Evolutionary conservation across 1,139 yeast genomes (phyloP).

Genomic region (Taphrina populina): DNA sequence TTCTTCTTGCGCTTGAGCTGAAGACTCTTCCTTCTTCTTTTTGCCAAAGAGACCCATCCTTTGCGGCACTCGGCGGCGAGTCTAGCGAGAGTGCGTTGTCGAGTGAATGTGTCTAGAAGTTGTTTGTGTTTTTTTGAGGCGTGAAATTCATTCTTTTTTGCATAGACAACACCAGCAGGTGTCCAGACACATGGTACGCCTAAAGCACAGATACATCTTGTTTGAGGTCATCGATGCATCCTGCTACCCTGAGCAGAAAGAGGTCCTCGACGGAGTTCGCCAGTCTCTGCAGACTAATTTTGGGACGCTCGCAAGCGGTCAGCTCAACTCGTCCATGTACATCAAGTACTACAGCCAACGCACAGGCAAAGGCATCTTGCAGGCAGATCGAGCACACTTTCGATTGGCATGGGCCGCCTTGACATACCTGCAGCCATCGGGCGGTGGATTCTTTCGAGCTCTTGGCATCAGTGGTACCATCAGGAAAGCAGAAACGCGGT

Average conservation of each 20-base stretch:
- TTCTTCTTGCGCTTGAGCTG: background rate
- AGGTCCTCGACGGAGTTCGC: constrained; percentile 54
- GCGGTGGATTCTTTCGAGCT: constrained; percentile 58
- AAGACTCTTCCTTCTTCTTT: constrained; percentile 21
- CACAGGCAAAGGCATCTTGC: constrained; percentile 80
- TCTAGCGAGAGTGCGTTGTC: no score
- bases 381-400: constrained; percentile 68
- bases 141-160: no score
- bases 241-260: constrained; percentile 48
- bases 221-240: constrained; percentile 63
- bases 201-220: constrained; percentile 77
- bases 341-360: constrained; percentile 77
- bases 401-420: constrained; percentile 68
- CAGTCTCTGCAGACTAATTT: constrained; percentile 54
- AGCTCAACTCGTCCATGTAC: constrained; percentile 46
- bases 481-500: constrained; percentile 66
- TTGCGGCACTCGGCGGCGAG: no score
- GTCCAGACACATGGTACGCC: constrained; percentile 70
- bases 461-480: constrained; percentile 83
- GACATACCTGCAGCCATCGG: constrained; percentile 58
- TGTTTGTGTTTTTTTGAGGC: no score
- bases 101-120: no score
- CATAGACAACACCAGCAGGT: no score
- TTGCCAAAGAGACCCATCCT: constrained; percentile 22
- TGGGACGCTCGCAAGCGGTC: constrained; percentile 79